Conservation (phyloP, 208 protist species). For the Leishmania tropica region DNA sequence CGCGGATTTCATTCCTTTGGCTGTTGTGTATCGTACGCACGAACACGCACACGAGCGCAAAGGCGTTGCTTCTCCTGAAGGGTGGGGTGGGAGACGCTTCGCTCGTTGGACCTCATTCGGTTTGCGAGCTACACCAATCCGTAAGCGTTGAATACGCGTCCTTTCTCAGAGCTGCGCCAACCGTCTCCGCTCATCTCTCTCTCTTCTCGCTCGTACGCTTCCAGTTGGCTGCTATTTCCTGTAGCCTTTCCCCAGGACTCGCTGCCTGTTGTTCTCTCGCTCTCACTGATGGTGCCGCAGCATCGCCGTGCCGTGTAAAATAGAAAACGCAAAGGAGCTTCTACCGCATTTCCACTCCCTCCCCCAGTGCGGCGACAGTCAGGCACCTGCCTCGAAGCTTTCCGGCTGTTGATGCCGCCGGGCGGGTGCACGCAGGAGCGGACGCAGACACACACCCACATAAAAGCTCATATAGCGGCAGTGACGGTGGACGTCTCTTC, state of each 20-base stretch:
- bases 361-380: background rate
- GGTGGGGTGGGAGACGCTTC: background rate
- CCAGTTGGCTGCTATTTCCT: background rate
- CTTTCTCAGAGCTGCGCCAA: background rate
- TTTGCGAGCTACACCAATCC: background rate
- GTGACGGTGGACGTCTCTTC: background rate
- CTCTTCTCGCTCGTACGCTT: background rate
- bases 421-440: background rate
- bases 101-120: background rate
- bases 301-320: background rate
- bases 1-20: background rate
- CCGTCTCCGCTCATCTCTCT: background rate
- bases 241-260: background rate
- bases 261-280: background rate
- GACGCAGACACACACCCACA: background rate
- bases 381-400: background rate
- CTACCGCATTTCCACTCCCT: background rate
- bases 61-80: background rate
- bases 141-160: background rate
- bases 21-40: background rate
- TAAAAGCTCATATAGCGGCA: background rate
- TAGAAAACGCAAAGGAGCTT: background rate
- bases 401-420: background rate
- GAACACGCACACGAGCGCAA: background rate
- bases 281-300: background rate